Evolutionary conservation across 768 basidiomycete genomes (phyloP), one percentile per base, ranked within the genome.

Genomic region (Paxillus involutus): DNA sequence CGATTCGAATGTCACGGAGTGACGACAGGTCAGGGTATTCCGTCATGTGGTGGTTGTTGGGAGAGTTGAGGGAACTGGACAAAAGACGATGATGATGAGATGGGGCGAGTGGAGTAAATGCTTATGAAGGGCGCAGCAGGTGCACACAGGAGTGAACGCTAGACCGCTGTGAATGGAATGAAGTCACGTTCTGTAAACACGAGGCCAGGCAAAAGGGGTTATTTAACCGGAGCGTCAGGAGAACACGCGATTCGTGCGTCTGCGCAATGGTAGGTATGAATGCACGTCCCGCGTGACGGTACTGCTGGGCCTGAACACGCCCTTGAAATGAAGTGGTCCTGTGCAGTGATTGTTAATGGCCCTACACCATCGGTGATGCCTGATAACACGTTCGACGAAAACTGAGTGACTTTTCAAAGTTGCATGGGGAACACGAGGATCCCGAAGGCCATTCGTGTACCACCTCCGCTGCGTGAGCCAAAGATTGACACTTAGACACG

Each of bases 141-240:
- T 21, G 36, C n/a, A 46, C 47, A 33, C 24, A 24, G 49, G 44
- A 26, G 33, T 16, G 55, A 32, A 53, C 55, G 51, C 35, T 58
- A 43, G 26, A 56, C 30, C 40, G 24, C 33, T 21, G 29, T n/a
- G 47, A 61, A 61, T 53, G 39, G 49, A 63, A 64, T 49, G 59
- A 47, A 17, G 39, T 46, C 39, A 49, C 46, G 52, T 46, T 57
- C 29, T 44, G 36, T 43, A 24, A 35, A 57, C 68, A 70, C 65
- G 68, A 71, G 68, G 68, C 70, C 64, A 60, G 58, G 41, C 49
- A 55, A 70, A 69, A 60, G 60, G 60, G 57, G 64, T 30, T 58
- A 59, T 51, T 57, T 57, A 55, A 33, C 44, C 19, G 16, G 24
- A 41, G 10, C 32, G 44, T 35, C 48, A 41, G 29, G 39, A 4